These are phyloP conservation scores for Trifolium pratense DNA, from an alignment of 306 rosid species.

Conservation along the genomic window DNA sequence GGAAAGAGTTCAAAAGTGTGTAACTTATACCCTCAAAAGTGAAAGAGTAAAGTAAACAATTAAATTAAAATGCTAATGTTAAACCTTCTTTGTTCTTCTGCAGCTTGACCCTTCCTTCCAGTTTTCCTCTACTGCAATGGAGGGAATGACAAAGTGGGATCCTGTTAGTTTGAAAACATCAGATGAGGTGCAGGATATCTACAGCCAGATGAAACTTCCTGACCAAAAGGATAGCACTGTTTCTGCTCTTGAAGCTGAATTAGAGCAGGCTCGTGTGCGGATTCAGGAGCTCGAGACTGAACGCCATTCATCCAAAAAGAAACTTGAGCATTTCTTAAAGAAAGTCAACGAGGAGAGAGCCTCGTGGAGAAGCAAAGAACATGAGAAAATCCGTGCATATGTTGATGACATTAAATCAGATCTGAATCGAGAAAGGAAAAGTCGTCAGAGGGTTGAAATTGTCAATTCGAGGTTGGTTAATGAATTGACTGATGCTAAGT, in stretches of 20 bases:
- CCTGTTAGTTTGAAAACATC: conserved; percentile 67
- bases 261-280: conserved; percentile 73
- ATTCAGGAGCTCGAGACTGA: conserved; percentile 89
- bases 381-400: conserved; percentile 85
- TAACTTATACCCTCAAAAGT: background rate
- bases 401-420: conserved; percentile 75
- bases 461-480: conserved; percentile 81
- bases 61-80: conserved; percentile 18
- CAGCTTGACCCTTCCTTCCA: conserved; percentile 65
- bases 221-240: conserved; percentile 71
- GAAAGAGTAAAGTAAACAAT: background rate
- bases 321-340: conserved; percentile 79
- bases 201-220: conserved; percentile 65
- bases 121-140: conserved; percentile 73
- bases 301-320: conserved; percentile 74
- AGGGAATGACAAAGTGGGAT: conserved; percentile 94
- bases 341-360: conserved; percentile 83
- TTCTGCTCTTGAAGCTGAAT: conserved; percentile 80
- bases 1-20: background rate
- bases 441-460: conserved; percentile 76
- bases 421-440: conserved; percentile 79
- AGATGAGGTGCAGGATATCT: conserved; percentile 63
- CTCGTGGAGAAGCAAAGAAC: conserved; percentile 84
- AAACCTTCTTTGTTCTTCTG: conserved; percentile 23
- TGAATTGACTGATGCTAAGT: conserved; percentile 86